Percentiles rank a stretch among this genome's conserved stretches.
Evolutionary conservation across 495 filamentous ascomycete species (phyloP).

Genomic region (Usnea hakonensis): DNA sequence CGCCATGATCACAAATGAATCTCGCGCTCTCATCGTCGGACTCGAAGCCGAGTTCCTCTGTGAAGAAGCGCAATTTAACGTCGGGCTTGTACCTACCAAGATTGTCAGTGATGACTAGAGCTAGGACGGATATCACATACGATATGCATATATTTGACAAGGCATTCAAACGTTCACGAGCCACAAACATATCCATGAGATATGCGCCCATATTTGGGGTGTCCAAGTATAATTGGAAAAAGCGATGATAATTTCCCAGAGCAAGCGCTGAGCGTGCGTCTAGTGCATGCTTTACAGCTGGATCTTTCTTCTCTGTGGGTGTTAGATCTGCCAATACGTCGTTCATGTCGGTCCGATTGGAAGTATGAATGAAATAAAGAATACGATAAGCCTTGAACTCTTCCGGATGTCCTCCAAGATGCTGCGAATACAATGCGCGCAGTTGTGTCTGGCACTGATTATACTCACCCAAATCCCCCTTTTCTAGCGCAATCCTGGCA

Average conservation of each 20-base stretch:
- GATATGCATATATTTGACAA: conserved; percentile 85
- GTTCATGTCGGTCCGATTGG: conserved; percentile 97
- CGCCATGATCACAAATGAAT: conserved; percentile 74
- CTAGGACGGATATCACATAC: conserved; percentile 51
- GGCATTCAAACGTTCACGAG: conserved; percentile 83
- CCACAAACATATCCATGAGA: conserved; percentile 98
- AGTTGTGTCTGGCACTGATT: conserved; percentile 99
- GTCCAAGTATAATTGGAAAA: conserved; percentile 90
- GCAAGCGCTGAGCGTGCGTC: conserved; percentile 86
- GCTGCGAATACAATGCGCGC: conserved; percentile 76
- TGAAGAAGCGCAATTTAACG: conserved; percentile 82
- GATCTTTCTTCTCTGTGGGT: conserved; percentile 79
- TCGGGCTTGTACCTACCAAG: conserved; percentile 74
- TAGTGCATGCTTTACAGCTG: conserved; percentile 81
- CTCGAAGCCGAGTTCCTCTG: conserved; percentile 92
- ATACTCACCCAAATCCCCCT: conserved; percentile 99
- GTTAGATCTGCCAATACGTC: conserved; percentile 97
- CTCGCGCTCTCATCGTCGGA: conserved; percentile 81
- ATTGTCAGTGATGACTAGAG: conserved; percentile 31
- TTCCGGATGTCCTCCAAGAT: conserved; percentile 78
- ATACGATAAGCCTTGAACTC: conserved; percentile 99
- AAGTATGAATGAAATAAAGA: conserved; percentile 98
- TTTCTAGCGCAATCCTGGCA: conserved; percentile 94
- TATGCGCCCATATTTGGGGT: conserved; percentile 97
- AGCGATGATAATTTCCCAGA: conserved; percentile 90